Evolutionary conservation across 345 rosid genomes (phyloP), one percentile per base, ranked within the genome.

Genomic region (Clarkia xantiana): DNA sequence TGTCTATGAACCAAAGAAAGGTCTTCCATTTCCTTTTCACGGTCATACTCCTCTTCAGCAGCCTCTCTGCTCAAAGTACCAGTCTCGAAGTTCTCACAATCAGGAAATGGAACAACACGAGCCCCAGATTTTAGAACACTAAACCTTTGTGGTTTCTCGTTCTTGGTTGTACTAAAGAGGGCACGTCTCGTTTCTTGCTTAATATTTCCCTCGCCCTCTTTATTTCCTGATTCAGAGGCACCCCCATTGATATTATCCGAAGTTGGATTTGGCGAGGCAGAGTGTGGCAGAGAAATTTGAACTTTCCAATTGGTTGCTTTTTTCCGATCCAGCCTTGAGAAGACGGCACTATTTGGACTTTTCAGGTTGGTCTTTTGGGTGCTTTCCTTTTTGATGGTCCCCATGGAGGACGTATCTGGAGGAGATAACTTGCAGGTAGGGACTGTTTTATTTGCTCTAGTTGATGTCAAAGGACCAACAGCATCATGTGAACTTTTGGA

Each of bases 1-100:
- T 91, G 96, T 58, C 69, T 62, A 59, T 59, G 76, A 56, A 91
- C 82, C 68, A 71, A 29, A 41, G 71, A 69, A 62, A 91, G 54
- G 62, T 86, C 83, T 61, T 76, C 85, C 14, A 59, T 58, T 19
- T 81, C 96, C 67, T 75, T 78, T 12, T 42, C 71, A 57, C 62
- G 64, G 62, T 68, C 83, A 56, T 56, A 49, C 16, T 54, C 66
- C 45, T 69, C 74, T 56, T 69, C 73, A 22, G 53, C 17, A 39
- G 54, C 55, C 48, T 51, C 61, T 51, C 61, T 39, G 14, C 44
- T 42, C 29, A 55, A 55, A 51, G 54, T 65, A 60, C 51, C 47
- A 12, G 44, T n/a, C 15, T 69, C 77, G 36, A 58, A 48, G 48
- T 42, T 60, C 44, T 72, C 79, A 58, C 68, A 69, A 50, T 71